Percentiles rank a stretch among this genome's conserved stretches.
These are phyloP conservation scores for Hypoxylon lenormandii DNA, from an alignment of 495 filamentous ascomycete species.

Conservation along the genomic window DNA sequence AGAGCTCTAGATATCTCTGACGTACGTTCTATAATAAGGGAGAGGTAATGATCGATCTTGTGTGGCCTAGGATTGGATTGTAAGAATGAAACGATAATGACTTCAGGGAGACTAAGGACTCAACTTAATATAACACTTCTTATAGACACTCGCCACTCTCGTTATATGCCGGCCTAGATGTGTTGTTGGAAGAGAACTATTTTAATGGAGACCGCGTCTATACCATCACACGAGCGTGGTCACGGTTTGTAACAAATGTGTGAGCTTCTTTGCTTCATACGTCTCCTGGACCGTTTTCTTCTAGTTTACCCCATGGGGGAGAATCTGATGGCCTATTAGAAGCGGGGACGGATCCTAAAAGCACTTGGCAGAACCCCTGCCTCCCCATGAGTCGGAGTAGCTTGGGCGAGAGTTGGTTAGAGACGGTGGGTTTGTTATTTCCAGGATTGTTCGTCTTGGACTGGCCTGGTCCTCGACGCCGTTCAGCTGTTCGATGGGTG, in stretches of 20 bases:
- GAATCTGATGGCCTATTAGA: slow-evolving; percentile 9
- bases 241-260: neutral
- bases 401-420: neutral
- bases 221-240: neutral
- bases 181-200: neutral
- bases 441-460: neutral
- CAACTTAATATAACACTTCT: neutral
- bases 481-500: neutral
- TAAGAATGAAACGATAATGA: neutral
- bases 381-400: neutral
- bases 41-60: neutral
- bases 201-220: neutral
- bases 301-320: slow-evolving; percentile 9
- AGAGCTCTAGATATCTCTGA: slow-evolving; percentile 23
- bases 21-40: neutral
- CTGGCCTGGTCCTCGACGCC: neutral
- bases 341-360: slow-evolving; percentile 1
- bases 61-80: neutral
- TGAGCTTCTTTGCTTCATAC: neutral
- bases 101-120: neutral
- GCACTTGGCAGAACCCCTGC: slow-evolving; percentile 3
- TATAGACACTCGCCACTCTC: neutral
- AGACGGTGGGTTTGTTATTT: neutral
- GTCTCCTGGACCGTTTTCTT: neutral
- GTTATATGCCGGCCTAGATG: neutral